Evolutionary conservation across 306 rosid species (phyloP).

Genomic region (Betula pendula): DNA sequence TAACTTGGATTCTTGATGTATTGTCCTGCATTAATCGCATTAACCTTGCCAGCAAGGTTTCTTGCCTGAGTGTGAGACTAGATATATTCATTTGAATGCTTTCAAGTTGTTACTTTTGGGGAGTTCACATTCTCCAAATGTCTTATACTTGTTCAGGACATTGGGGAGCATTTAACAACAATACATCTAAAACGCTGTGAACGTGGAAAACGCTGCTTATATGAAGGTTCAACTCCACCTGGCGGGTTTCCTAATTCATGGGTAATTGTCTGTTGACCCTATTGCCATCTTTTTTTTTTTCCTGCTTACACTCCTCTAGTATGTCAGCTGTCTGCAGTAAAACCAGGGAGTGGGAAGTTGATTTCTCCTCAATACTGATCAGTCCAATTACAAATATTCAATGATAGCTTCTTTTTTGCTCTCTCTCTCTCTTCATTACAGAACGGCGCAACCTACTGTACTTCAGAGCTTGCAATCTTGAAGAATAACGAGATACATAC

Average conservation of each 20-base stretch:
- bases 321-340: not conserved
- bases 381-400: not conserved
- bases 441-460: conserved; percentile 88
- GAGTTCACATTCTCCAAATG: conserved; percentile 8
- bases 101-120: conserved; percentile 8
- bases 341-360: not conserved
- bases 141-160: conserved; percentile 57
- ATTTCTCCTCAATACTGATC: not conserved
- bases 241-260: conserved; percentile 94
- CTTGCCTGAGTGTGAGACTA: not conserved
- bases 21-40: not conserved
- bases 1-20: not conserved
- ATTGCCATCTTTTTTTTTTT: not conserved
- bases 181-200: conserved; percentile 81
- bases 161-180: conserved; percentile 90
- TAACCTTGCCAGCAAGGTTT: conserved; percentile 8
- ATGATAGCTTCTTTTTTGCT: not conserved
- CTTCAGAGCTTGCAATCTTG: conserved; percentile 77
- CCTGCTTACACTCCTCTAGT: not conserved
- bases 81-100: conserved; percentile 6
- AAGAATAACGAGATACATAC: conserved; percentile 89
- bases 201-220: conserved; percentile 95
- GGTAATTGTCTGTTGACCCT: conserved; percentile 53
- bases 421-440: conserved; percentile 29
- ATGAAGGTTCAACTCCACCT: conserved; percentile 97